Evolutionary conservation across 2,329 filamentous ascomycete genomes (phyloP).

Genomic region (Tricladium varicosporioides): DNA sequence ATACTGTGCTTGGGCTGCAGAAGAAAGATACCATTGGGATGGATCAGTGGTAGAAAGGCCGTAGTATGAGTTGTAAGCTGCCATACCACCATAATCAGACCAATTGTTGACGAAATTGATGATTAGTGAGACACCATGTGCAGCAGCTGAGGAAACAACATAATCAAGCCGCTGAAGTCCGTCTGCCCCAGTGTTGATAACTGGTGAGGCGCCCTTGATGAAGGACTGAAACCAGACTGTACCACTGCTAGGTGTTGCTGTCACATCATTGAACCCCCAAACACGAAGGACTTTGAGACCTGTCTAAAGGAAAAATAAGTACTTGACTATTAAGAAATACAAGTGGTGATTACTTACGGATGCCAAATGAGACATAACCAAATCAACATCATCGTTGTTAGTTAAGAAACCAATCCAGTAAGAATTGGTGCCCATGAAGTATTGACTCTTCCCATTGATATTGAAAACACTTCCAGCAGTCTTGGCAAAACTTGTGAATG

Average conservation of each 20-base stretch:
- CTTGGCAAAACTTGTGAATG: constrained; percentile 23
- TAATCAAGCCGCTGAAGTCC: constrained; percentile 65
- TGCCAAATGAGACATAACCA: constrained; percentile 46
- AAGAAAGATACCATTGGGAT: background rate
- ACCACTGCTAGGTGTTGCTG: constrained; percentile 38
- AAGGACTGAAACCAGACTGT: constrained; percentile 43
- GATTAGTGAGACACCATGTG: constrained; percentile 60
- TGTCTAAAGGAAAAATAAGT: constrained; percentile 30
- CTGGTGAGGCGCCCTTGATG: constrained; percentile 44
- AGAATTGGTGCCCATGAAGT: constrained; percentile 53
- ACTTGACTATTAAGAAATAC: too few species aligned
- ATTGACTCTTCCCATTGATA: constrained; percentile 45
- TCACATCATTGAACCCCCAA: constrained; percentile 63
- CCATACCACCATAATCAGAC: constrained; percentile 65
- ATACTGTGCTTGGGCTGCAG: constrained; percentile 54
- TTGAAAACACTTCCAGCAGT: constrained; percentile 35
- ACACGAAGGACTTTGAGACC: constrained; percentile 59
- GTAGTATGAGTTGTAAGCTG: constrained; percentile 54
- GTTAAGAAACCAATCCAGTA: constrained; percentile 56
- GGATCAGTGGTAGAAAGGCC: constrained; percentile 40
- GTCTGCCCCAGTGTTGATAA: constrained; percentile 62
- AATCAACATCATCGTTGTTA: constrained; percentile 54
- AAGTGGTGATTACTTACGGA: constrained; percentile 19
- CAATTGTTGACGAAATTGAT: constrained; percentile 69
- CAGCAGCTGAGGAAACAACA: constrained; percentile 59